These are phyloP conservation scores for Termitomyces eurrhizus DNA, from an alignment of 768 basidiomycete species.

Conservation along the genomic window DNA sequence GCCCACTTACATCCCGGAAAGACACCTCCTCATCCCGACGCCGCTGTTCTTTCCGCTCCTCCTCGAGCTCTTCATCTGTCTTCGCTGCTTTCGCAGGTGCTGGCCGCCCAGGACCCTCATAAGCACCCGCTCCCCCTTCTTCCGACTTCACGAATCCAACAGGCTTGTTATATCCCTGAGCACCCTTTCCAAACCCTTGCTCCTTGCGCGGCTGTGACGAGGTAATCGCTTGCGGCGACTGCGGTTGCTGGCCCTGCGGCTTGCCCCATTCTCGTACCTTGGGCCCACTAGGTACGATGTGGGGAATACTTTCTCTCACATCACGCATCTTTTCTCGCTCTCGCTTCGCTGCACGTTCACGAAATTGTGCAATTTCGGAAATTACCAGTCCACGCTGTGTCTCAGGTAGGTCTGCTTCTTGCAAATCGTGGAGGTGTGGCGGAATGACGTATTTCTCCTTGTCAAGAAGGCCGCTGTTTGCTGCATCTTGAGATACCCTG, in stretches of 20 bases:
- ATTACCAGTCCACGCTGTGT: constrained; percentile 89
- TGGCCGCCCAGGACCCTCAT: constrained; percentile 28
- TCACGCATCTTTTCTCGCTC: constrained; percentile 88
- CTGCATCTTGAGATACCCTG: constrained; percentile 67
- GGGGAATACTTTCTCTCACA: constrained; percentile 54
- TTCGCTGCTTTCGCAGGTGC: constrained; percentile 39
- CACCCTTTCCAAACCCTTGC: constrained; percentile 58
- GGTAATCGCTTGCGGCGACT: constrained; percentile 25
- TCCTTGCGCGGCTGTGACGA: constrained; percentile 34
- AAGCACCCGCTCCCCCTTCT: constrained; percentile 26
- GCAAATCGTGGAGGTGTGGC: constrained; percentile 94
- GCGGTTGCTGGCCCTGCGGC: constrained; percentile 32
- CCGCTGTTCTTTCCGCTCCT: constrained; percentile 71
- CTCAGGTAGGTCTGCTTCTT: constrained; percentile 96
- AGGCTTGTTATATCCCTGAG: constrained; percentile 77
- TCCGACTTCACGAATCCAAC: constrained; percentile 80
- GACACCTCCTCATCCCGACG: constrained; percentile 79
- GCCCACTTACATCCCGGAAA: constrained; percentile 73
- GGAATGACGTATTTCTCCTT: constrained; percentile 89
- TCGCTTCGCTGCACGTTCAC: constrained; percentile 88
- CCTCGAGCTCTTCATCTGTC: constrained; percentile 88
- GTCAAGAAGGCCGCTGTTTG: constrained; percentile 69
- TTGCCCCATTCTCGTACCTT: constrained; percentile 81
- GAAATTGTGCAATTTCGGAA: constrained; percentile 94
- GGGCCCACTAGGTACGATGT: constrained; percentile 62